These are phyloP conservation scores for Nissolia schottii DNA, from an alignment of 306 rosid genomes.

Conservation along the genomic window DNA sequence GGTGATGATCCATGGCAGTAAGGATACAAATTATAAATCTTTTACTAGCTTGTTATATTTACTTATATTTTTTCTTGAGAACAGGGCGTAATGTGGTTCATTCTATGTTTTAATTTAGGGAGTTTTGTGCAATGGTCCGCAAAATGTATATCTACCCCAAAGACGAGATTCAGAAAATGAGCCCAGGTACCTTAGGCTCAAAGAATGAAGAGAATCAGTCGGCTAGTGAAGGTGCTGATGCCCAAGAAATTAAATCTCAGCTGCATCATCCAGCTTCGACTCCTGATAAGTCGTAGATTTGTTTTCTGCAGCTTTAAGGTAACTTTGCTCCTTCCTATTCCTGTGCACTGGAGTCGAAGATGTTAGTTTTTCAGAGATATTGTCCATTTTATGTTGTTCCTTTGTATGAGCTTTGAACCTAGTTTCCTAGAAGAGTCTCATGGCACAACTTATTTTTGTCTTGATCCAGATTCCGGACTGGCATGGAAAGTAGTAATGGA, in stretches of 20 bases:
- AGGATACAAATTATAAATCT: constrained; percentile 27
- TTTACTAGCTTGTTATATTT: not conserved
- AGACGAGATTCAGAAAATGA: constrained; percentile 96
- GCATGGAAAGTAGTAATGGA: constrained; percentile 24
- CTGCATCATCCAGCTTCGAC: constrained; percentile 27
- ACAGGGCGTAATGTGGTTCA: not conserved
- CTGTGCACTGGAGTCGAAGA: not conserved
- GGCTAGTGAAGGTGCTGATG: constrained; percentile 45
- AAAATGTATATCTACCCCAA: constrained; percentile 83
- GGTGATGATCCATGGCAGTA: constrained; percentile 99
- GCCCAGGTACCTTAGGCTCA: constrained; percentile 57
- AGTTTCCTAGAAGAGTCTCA: constrained; percentile 1
- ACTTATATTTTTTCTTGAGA: not conserved
- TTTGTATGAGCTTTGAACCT: not conserved
- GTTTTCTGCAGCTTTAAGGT: constrained; percentile 36
- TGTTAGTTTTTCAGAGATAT: not conserved
- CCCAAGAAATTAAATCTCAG: constrained; percentile 45
- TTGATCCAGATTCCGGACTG: constrained; percentile 21
- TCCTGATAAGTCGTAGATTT: constrained; percentile 35
- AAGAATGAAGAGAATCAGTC: constrained; percentile 56
- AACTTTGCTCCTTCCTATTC: not conserved
- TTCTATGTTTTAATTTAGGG: constrained; percentile 45
- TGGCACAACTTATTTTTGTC: not conserved
- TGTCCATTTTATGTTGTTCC: not conserved
- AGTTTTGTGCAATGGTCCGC: constrained; percentile 88